Conservation (phyloP, 2,329 filamentous ascomycete genomes). For the Verticillium alfalfae region DNA sequence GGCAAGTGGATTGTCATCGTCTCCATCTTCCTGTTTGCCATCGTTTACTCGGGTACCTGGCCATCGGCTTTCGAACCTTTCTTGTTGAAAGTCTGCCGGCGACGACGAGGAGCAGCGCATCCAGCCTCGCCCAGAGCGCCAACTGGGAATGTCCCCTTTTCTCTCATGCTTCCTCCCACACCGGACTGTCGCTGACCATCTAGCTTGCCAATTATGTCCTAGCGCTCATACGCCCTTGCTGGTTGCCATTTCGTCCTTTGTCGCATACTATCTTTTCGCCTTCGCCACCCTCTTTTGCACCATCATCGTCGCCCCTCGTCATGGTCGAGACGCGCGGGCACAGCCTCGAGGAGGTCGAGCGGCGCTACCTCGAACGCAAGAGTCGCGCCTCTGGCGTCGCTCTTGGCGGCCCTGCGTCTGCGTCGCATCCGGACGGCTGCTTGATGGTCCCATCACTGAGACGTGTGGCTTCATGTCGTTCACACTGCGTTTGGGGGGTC, state of each 20-base stretch:
- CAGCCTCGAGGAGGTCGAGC: constrained; percentile 33
- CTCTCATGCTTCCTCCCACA: background rate
- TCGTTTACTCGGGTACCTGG: constrained; percentile 44
- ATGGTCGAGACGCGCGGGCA: constrained; percentile 38
- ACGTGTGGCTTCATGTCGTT: too few species aligned
- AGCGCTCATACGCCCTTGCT: constrained; percentile 37
- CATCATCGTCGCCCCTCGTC: constrained; percentile 23
- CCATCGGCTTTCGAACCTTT: constrained; percentile 39
- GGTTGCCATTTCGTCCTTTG: constrained; percentile 29
- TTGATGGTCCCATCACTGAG: background rate
- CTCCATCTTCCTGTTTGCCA: constrained; percentile 41
- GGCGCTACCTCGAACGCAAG: constrained; percentile 5
- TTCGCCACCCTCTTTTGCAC: constrained; percentile 29
- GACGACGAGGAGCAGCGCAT: constrained; percentile 47
- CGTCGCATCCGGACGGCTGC: background rate
- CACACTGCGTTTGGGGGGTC: too few species aligned
- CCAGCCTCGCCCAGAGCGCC: constrained; percentile 45
- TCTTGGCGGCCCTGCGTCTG: background rate
- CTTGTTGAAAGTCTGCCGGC: constrained; percentile 51
- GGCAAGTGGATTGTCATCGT: constrained; percentile 46
- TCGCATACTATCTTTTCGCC: constrained; percentile 40
- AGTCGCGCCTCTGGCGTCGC: background rate
- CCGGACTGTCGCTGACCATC: background rate
- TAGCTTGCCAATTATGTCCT: constrained; percentile 38
- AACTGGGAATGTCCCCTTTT: constrained; percentile 35